Base-by-base conservation (phyloP, 2,329 filamentous ascomycete genomes). In the Myotisia sp. region DNA sequence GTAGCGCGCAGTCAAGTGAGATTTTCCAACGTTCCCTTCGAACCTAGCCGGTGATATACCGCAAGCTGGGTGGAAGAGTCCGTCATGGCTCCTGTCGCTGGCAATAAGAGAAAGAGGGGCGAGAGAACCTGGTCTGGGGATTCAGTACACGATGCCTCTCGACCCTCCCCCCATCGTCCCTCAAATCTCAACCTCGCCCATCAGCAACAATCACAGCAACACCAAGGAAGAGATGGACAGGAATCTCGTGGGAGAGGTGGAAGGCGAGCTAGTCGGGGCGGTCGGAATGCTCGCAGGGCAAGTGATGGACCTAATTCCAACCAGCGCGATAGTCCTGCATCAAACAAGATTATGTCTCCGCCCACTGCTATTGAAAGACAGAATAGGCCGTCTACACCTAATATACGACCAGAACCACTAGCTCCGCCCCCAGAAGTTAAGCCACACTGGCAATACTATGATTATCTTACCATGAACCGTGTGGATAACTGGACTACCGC, bases 381-480 rank as follows among this genome's bases (percentile, higher is more conserved):
- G 19, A 34, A 44, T 29, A n/a, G n/a, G n/a, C n/a, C n/a, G n/a
- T 38, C 40, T 17, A 52, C 50, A 21, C 28, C 44, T 8, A 59
- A 57, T 37, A 51, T 52, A 9, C 38, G 37, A 6, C 39, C 45
- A 29, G 26, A 42, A n/a, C 44, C 49, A 12, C 41, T 47, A 10
- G 43, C 50, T 26, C 36, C 49, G 29, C 30, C 26, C 5, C 39
- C 38, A 33, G 35, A 35, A 9, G 14, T 38, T 26, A 44, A 47
- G 13, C 27, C 42, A n/a, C 44, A 50, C 19, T 51, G 51, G 3
- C 90, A 80, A 55, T 71, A 70, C 45, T 94, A 90, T 56, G 71
- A 78, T 37, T 75, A 79, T 47, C 56, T 94, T 29, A 90, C 80
- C 3, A 74, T 83, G 42, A 70, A 76, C 14, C 67, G 70, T 36